Evolutionary conservation across 306 rosid species (phyloP).

Genomic region (Cucurbita moschata): DNA sequence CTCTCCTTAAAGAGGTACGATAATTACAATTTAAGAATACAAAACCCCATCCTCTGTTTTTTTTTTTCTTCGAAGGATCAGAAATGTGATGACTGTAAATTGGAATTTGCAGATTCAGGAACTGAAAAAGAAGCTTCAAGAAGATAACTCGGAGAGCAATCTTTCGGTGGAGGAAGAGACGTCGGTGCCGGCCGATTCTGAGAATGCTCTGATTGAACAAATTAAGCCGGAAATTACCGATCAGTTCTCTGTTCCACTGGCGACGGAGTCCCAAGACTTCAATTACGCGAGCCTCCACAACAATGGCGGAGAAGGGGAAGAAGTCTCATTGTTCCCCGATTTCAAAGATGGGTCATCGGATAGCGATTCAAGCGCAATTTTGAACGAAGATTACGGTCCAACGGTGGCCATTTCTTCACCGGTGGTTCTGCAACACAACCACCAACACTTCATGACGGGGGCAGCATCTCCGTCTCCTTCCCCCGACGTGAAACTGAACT

Average conservation of each 20-base stretch:
- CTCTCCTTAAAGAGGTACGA: constrained; percentile 55
- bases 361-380: constrained; percentile 84
- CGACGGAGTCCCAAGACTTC: constrained; percentile 26
- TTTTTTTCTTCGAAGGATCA: background rate
- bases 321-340: constrained; percentile 26
- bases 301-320: constrained; percentile 8
- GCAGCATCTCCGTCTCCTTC: constrained; percentile 14
- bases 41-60: background rate
- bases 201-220: constrained; percentile 14
- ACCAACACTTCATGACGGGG: background rate
- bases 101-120: constrained; percentile 43
- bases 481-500: constrained; percentile 25
- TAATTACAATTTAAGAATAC: no score
- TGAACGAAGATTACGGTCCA: constrained; percentile 60
- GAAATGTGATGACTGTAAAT: background rate
- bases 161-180: constrained; percentile 48
- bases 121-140: constrained; percentile 46
- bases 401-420: constrained; percentile 26
- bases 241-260: constrained; percentile 14
- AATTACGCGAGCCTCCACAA: constrained; percentile 25
- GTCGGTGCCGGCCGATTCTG: constrained; percentile 16
- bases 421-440: constrained; percentile 7
- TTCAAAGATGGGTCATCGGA: constrained; percentile 82
- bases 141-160: constrained; percentile 32
- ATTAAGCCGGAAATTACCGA: constrained; percentile 11